Base-by-base conservation (phyloP, 495 filamentous ascomycete species). In the Penicillium manginii region DNA sequence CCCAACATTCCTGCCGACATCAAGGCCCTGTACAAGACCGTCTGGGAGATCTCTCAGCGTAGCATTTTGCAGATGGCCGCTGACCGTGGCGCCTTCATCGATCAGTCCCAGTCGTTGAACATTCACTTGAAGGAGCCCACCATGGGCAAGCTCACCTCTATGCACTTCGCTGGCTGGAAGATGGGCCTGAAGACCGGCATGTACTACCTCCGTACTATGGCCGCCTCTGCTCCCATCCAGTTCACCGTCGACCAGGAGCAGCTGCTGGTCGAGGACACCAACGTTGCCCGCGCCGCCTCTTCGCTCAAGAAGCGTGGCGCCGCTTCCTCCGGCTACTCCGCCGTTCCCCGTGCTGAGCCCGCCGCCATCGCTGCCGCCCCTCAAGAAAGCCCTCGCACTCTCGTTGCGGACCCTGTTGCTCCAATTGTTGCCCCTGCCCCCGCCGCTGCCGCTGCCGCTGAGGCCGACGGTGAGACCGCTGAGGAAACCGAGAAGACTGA, bases 161-260 rank as follows among this genome's bases (percentile, higher is more conserved):
- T 98, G 94, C 94, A 98, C 81, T 98, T 98, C 72, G 87, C 96
- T 37, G 94, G 94, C 62, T 98, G 94, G 94, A 98, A 97, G 81
- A 86, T 96, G 66, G 94, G 94, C 66, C 84, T 98, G 58, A 98
- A 98, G 87, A 98, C 94, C 11, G 94, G 94, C 77, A 98, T 98
- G 96, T 98, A 98, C 86, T 98, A 98, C 75, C 88, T 98, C 62
- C 92, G 94, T 66, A 98, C 94, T 40, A 96, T 96, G 87, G 94
- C 94, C 54, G 94, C 94, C 18, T 91, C 91, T 4, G 91, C 92
- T 40, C 94, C 94, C 53, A 98, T 98, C 65, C 94, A 98, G 77
- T 98, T 98, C 80, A 98, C 94, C 6, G 94, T 98, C 66, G 94
- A 98, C 78, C 94, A 98, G 79, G 92, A 96, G 75, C 87, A 90